Base-by-base conservation (phyloP, 2,329 filamentous ascomycete species). In the Pseudocercospora eumusae region DNA sequence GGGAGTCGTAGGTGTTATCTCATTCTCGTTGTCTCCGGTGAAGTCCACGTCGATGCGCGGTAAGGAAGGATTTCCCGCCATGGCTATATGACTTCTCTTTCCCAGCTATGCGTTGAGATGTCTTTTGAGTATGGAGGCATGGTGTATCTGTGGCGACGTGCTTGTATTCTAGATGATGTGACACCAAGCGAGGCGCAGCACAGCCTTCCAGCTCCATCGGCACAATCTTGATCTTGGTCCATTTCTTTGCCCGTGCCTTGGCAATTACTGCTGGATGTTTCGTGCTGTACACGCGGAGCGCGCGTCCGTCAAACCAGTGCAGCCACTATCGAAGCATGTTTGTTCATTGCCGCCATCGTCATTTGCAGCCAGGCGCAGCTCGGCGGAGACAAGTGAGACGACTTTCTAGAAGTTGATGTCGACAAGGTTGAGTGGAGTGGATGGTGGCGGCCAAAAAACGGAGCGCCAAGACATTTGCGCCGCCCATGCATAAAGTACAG, bases 21-120 rank as follows among this genome's bases (percentile, higher is more conserved):
- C 63, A 50, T 65, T 63, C 25, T 62, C 52, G 18, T 59, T 31
- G 10, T 62, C 40, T 55, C 60, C 52, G 57, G 63, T 56, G 21
- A 53, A 31, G 33, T 67, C 65, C 49, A 67, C 63, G 47, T 67
- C 65, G 23, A 67, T 67, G 13, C 65, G 64, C 40, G 64, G 64
- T 27, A 65, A 56, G 6, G 52, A 60, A 55, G 64, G 64, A 57
- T 55, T 59, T 28, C 64, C 65, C 56, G 65, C 65, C 65, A 67
- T 67, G 23, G 53, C 62, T 57, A 49, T 49, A 49, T 25, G 15
- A 28, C 47, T 28, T 23, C 44, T 40, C n/a, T 40, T 45, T 28
- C 7, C 31, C 59, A 49, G 9, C 33, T 18, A 31, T 53, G 31
- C 49, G 18, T 11, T 52, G 47, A 9, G 4, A 11, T 28, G 23